Percentiles rank a stretch among this genome's conserved stretches.
Evolutionary conservation across 2,329 filamentous ascomycete genomes (phyloP).

Genomic region (Phoma sp.): DNA sequence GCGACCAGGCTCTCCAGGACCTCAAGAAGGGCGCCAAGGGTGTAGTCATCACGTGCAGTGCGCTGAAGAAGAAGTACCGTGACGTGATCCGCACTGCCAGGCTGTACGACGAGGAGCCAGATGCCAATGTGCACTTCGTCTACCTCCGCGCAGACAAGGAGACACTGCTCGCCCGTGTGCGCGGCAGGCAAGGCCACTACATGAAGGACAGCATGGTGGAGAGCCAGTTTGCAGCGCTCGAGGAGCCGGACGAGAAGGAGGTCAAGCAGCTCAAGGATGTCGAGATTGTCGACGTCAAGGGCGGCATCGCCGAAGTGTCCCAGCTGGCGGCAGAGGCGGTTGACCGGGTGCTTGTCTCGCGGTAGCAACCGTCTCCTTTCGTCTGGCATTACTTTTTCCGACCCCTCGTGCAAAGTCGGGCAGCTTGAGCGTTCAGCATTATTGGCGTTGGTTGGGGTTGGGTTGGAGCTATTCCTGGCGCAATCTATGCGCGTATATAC

Average conservation of each 20-base stretch:
- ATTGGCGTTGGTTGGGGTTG: conserved; percentile 12
- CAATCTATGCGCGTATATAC: not conserved
- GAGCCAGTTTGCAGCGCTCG: conserved; percentile 88
- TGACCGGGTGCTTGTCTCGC: conserved; percentile 34
- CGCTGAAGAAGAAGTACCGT: conserved; percentile 95
- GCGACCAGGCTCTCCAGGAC: conserved; percentile 51
- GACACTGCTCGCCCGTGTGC: conserved; percentile 76
- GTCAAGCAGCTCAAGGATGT: conserved; percentile 55
- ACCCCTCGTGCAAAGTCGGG: not conserved
- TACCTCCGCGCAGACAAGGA: conserved; percentile 82
- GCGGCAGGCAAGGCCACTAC: conserved; percentile 79
- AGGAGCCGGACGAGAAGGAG: conserved; percentile 75
- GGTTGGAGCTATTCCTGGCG: not conserved
- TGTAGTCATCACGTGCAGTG: conserved; percentile 96
- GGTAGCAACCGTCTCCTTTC: conserved; percentile 6
- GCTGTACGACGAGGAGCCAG: conserved; percentile 53
- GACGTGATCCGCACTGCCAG: conserved; percentile 66
- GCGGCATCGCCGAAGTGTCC: conserved; percentile 49
- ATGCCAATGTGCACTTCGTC: conserved; percentile 77
- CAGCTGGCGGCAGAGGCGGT: conserved; percentile 48
- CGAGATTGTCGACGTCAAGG: conserved; percentile 54
- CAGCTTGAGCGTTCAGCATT: conserved; percentile 17
- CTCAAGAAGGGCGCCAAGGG: conserved; percentile 52
- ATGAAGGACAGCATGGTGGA: conserved; percentile 97
- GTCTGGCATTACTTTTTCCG: conserved; percentile 1